phyloP scores from a whole-genome alignment of 148 eudicot genomes.

The Vaccinium myrtillus region DNA sequence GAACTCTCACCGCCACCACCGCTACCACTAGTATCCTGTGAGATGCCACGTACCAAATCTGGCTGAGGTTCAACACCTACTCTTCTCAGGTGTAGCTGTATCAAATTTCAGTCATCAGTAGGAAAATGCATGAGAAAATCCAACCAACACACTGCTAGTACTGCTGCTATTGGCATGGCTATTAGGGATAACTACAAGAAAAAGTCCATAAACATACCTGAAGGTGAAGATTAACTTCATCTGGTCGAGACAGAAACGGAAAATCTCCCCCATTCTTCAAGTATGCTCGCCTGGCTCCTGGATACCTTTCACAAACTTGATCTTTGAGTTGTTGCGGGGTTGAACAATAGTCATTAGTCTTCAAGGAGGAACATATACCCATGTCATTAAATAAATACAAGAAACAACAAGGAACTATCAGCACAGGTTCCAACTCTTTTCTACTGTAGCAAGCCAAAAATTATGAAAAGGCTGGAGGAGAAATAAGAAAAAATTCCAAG shows the following conservation, averaged over 20 bases:
- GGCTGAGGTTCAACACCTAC: conserved; percentile 84
- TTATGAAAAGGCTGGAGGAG: neutral
- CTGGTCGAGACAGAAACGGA: conserved; percentile 92
- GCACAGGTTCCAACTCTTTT: neutral
- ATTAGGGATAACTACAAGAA: neutral
- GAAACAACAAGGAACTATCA: neutral
- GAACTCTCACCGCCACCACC: conserved; percentile 34
- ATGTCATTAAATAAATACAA: neutral
- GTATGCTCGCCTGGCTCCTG: conserved; percentile 84
- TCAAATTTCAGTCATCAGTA: conserved; percentile 9
- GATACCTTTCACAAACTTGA: conserved; percentile 81
- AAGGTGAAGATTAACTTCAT: conserved; percentile 97
- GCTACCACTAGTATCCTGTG: conserved; percentile 39
- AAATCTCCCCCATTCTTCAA: conserved; percentile 94
- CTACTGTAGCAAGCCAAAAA: neutral
- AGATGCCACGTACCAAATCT: conserved; percentile 56
- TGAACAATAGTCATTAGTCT: conserved; percentile 89
- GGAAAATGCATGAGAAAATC: conserved; percentile 12
- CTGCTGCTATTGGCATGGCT: neutral
- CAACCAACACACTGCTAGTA: neutral
- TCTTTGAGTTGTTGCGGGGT: conserved; percentile 84
- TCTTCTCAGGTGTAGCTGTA: conserved; percentile 91
- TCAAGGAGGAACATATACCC: conserved; percentile 18
- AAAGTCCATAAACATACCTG: conserved; percentile 47
- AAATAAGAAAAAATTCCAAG: neutral